Percentiles rank a stretch among this genome's conserved stretches.
Evolutionary conservation across 148 eudicot species (phyloP).

Genomic region (Arctostaphylos glauca): DNA sequence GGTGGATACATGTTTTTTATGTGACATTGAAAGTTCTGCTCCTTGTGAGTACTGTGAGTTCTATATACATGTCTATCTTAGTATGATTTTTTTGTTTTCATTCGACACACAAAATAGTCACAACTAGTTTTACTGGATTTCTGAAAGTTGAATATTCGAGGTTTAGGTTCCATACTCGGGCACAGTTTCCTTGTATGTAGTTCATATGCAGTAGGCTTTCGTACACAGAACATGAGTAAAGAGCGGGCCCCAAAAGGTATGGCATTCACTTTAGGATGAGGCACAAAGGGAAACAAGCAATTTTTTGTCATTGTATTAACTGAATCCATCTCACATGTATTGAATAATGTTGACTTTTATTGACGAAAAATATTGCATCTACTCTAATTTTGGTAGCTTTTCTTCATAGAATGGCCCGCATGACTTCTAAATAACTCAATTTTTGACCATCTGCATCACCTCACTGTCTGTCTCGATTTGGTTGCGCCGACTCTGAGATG

Average conservation of each 20-base stretch:
- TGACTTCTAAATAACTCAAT: neutral
- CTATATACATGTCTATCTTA: neutral
- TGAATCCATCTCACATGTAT: neutral
- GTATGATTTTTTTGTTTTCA: neutral
- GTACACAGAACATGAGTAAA: neutral
- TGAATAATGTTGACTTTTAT: neutral
- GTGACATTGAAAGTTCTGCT: constrained; percentile 8
- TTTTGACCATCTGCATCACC: neutral
- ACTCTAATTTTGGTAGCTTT: neutral
- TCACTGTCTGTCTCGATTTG: neutral
- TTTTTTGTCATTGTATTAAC: neutral
- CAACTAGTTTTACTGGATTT: neutral
- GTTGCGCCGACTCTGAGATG: neutral
- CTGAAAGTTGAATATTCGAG: neutral
- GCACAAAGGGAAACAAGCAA: neutral
- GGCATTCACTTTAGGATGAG: neutral
- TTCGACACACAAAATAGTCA: neutral
- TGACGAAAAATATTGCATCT: neutral
- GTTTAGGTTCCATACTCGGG: neutral
- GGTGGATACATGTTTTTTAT: neutral
- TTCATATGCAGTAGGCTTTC: neutral
- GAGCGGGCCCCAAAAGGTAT: neutral
- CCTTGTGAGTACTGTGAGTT: neutral
- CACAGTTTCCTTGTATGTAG: neutral
- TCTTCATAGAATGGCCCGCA: neutral